Percentiles rank a stretch among this genome's conserved stretches.
phyloP scores from a whole-genome alignment of 2,329 filamentous ascomycete genomes.

The Cryphonectria parasitica region DNA sequence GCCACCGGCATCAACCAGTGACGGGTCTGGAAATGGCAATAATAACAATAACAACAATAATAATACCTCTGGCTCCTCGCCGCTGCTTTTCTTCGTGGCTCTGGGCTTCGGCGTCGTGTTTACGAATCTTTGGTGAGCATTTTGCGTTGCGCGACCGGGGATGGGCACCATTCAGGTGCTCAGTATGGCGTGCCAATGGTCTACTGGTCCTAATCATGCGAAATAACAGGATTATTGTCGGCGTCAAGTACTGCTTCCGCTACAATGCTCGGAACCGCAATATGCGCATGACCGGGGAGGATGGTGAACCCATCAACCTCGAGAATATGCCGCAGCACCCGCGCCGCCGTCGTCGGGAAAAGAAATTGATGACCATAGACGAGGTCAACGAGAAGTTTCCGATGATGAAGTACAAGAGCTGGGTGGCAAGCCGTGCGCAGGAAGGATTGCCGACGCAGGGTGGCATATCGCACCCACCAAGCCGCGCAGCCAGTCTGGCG shows the following conservation, averaged over 20 bases:
- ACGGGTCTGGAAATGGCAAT: slow-evolving; percentile 31
- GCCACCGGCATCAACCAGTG: slow-evolving; percentile 2
- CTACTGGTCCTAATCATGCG: slow-evolving; percentile 33
- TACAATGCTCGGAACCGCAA: slow-evolving; percentile 94
- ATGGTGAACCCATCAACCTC: slow-evolving; percentile 87
- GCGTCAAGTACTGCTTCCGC: slow-evolving; percentile 98
- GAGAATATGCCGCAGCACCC: slow-evolving; percentile 83
- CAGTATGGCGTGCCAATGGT: slow-evolving; percentile 14
- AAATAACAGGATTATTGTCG: slow-evolving; percentile 87
- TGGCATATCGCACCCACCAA: slow-evolving; percentile 76
- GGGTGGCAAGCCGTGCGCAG: slow-evolving; percentile 81
- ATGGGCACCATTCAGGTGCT: background rate
- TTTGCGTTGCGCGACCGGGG: background rate
- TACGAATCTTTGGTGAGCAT: slow-evolving; percentile 93
- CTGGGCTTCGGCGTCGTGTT: slow-evolving; percentile 98
- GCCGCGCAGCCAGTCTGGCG: slow-evolving; percentile 73
- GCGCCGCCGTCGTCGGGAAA: slow-evolving; percentile 84
- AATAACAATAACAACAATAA: slow-evolving; percentile 23
- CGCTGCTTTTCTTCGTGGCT: slow-evolving; percentile 89
- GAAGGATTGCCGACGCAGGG: slow-evolving; percentile 83
- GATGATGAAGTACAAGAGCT: slow-evolving; percentile 93
- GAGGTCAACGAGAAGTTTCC: slow-evolving; percentile 98
- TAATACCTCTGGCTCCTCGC: slow-evolving; percentile 54
- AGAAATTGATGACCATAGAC: slow-evolving; percentile 99
- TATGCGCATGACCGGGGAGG: slow-evolving; percentile 70